Conservation (phyloP, 768 basidiomycete species). For the Scleroderma citrinum region DNA sequence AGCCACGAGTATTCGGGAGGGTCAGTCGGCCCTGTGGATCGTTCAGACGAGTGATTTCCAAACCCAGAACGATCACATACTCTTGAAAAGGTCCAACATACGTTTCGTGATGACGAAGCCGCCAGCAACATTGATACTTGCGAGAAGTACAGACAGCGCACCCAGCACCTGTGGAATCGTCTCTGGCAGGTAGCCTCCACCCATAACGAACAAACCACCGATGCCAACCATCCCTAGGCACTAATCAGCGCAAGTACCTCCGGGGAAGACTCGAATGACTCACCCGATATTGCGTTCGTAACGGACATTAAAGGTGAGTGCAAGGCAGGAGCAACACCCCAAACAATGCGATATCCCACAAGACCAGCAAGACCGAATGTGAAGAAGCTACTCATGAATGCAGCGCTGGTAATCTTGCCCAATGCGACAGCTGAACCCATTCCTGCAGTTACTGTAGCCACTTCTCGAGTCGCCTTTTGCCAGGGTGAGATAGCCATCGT, state of each 20-base stretch:
- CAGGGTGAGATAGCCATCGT: slow-evolving; percentile 70
- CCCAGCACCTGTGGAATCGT: slow-evolving; percentile 78
- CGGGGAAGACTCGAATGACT: slow-evolving; percentile 17
- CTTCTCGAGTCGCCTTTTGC: slow-evolving; percentile 75
- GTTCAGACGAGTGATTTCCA: slow-evolving; percentile 2
- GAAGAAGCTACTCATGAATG: slow-evolving; percentile 87
- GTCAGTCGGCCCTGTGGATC: slow-evolving; percentile 59
- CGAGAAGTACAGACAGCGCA: slow-evolving; percentile 78
- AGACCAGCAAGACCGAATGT: slow-evolving; percentile 83
- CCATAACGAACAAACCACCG: slow-evolving; percentile 88
- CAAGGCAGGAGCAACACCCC: slow-evolving; percentile 83
- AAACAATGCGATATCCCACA: slow-evolving; percentile 84
- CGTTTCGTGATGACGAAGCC: slow-evolving; percentile 88
- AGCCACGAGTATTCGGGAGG: slow-evolving; percentile 87
- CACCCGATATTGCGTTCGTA: slow-evolving; percentile 82
- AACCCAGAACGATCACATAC: slow-evolving; percentile 32
- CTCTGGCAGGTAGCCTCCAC: slow-evolving; percentile 76
- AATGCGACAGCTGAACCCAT: slow-evolving; percentile 70
- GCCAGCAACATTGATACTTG: slow-evolving; percentile 83
- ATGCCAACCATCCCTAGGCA: slow-evolving; percentile 66
- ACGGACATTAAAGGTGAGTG: slow-evolving; percentile 91
- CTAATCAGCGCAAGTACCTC: neutral
- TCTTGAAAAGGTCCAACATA: slow-evolving; percentile 92
- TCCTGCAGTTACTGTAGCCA: slow-evolving; percentile 65
- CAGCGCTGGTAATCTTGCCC: slow-evolving; percentile 73